Evolutionary conservation across 139 green algal genomes (phyloP).

Genomic region (Yamagishiella unicocca): DNA sequence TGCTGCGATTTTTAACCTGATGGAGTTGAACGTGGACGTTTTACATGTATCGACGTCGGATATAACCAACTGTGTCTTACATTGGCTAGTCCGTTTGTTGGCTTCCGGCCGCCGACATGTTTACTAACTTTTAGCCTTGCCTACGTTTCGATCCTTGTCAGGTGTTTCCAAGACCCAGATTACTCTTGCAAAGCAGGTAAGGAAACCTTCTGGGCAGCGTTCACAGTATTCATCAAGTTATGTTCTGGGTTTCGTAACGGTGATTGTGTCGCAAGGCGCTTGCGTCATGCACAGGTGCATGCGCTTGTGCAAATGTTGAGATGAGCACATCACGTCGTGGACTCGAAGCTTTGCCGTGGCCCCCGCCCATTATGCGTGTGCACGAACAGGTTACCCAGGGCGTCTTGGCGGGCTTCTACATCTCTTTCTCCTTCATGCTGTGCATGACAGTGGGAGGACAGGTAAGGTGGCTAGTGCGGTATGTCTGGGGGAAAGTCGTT

Average conservation of each 20-base stretch:
- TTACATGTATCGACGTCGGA: too few relatives aligned
- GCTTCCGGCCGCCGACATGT: not conserved
- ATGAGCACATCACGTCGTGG: too few relatives aligned
- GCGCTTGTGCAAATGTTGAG: too few relatives aligned
- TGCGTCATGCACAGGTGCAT: not conserved
- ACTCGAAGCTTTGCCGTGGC: too few relatives aligned
- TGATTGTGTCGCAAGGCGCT: too few relatives aligned
- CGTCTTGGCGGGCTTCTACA: conserved; percentile 43
- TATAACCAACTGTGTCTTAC: not conserved
- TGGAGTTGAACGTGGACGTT: too few relatives aligned
- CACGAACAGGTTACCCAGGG: conserved; percentile 19
- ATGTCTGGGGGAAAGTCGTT: not conserved
- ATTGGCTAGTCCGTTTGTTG: not conserved
- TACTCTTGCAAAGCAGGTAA: conserved; percentile 16
- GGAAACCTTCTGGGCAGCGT: too few relatives aligned
- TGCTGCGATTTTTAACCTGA: not conserved
- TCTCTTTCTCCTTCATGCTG: conserved; percentile 47
- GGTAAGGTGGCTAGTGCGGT: conserved; percentile 21
- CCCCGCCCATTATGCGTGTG: too few relatives aligned
- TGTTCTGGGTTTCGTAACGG: too few relatives aligned
- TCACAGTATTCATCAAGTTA: too few relatives aligned
- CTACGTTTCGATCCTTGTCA: not conserved
- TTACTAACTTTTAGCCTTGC: not conserved
- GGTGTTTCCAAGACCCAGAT: conserved; percentile 33
- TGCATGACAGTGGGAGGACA: conserved; percentile 41